Conservation (phyloP, 2,329 filamentous ascomycete genomes). For the Hypoxylon sp. region DNA sequence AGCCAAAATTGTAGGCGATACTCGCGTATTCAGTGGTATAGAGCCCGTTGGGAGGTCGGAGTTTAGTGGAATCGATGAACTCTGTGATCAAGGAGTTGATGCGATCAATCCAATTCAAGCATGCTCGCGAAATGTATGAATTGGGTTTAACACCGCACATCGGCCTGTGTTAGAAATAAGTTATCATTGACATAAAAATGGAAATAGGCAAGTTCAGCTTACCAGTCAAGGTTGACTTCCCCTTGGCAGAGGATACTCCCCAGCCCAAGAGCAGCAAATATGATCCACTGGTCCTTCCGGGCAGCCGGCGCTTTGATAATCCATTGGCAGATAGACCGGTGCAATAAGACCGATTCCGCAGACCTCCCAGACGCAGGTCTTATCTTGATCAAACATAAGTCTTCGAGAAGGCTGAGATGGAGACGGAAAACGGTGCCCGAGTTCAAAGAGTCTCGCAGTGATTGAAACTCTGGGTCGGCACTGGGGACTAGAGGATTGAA, state of each 20-base stretch:
- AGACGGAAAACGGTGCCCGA: neutral
- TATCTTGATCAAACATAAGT: neutral
- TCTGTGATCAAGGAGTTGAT: neutral
- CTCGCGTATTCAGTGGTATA: neutral
- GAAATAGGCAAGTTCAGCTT: neutral
- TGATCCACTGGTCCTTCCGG: neutral
- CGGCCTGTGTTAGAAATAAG: neutral
- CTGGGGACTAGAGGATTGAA: neutral
- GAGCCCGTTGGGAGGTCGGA: neutral
- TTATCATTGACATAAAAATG: neutral
- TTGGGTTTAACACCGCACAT: neutral
- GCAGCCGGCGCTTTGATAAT: neutral
- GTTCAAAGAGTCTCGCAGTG: neutral
- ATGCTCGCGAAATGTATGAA: slow-evolving; percentile 4
- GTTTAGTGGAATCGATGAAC: neutral
- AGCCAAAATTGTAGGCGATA: slow-evolving; percentile 2
- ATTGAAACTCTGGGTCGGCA: neutral
- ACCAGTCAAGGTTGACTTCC: neutral
- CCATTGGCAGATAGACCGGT: slow-evolving; percentile 6
- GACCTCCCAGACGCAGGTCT: neutral
- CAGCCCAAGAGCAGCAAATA: neutral
- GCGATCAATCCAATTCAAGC: slow-evolving; percentile 1
- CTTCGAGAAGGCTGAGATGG: slow-evolving; percentile 3
- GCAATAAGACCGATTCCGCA: neutral
- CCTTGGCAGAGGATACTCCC: neutral